Evolutionary conservation across 805 yeast species (phyloP), one percentile per base, ranked within the genome.

Genomic region (Starmerella vaccinii): DNA sequence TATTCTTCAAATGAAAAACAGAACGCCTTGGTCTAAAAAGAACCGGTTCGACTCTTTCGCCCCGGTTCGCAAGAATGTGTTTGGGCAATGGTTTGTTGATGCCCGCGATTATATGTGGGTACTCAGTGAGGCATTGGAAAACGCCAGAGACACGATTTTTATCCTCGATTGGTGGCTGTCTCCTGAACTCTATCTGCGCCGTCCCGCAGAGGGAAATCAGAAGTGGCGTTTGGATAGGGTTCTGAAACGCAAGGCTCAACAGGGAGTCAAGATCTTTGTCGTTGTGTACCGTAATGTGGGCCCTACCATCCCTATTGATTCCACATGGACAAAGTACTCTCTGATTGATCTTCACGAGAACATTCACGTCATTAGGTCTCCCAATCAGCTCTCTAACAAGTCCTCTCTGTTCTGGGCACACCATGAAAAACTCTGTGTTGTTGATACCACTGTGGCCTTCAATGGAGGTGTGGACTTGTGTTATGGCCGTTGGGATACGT

Each of bases 91-190:
- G 92, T 81, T 92, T 69, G 97, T 92, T 4, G 99, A 92, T 67
- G 95, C 84, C 4, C 74, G 99, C 61, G 99, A 92, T 66, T 85
- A 92, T 65, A 83, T 87, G 70, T 92, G 97, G 97, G 94, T 97
- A 1, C 80, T 88, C 2, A 84, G 95, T 27, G 80, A 88, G 10
- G 98, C 97, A 0, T 71, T 92, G 49, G 87, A 84, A 58, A 82
- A 85, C 84, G 97, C 98, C 0, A 80, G 81, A 57, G 97, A 92
- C 70, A 90, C 84, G 1, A 82, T 92, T 30, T 92, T 81, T 64
- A 87, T 92, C 46, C 97, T 92, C 62, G 99, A 90, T 62, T 92
- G 99, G 99, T 92, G 98, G 98, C 71, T 92, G 23, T 77, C 90
- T 4, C 99, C 99, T 0, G 98, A 92, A 65, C 64, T 92, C 3